Percentiles rank a stretch among this genome's conserved stretches.
phyloP scores from a whole-genome alignment of 495 filamentous ascomycete species.

The Lineolata rhizophorae region DNA sequence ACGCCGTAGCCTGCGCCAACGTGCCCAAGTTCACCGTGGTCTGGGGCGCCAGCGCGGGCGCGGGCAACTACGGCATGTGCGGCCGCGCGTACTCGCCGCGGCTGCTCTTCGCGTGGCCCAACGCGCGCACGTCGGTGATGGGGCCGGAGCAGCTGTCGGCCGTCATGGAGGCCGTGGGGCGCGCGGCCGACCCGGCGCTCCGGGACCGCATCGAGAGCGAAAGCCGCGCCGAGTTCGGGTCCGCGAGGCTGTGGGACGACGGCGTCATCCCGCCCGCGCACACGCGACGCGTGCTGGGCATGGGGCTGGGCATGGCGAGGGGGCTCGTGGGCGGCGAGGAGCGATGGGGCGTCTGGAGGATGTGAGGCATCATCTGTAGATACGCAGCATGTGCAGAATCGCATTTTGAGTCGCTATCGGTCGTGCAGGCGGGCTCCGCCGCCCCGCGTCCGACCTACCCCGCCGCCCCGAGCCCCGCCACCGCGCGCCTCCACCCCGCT shows the following conservation, averaged over 20 bases:
- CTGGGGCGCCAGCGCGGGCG: slow-evolving; percentile 58
- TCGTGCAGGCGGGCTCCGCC: too few species aligned
- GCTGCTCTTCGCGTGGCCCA: slow-evolving; percentile 95
- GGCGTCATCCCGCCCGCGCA: slow-evolving; percentile 81
- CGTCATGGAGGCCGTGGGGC: slow-evolving; percentile 90
- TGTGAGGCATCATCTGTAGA: slow-evolving; percentile 43
- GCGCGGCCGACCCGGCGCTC: slow-evolving; percentile 57
- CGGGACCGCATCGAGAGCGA: slow-evolving; percentile 74
- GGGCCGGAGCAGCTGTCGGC: slow-evolving; percentile 76
- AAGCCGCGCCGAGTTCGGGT: slow-evolving; percentile 71
- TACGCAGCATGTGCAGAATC: too few species aligned
- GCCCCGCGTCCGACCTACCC: too few species aligned
- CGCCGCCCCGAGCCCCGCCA: too few species aligned
- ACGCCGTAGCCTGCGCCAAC: slow-evolving; percentile 81
- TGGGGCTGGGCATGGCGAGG: slow-evolving; percentile 59
- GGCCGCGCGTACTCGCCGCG: slow-evolving; percentile 84
- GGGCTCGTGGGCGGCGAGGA: slow-evolving; percentile 34
- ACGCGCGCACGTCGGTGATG: slow-evolving; percentile 89
- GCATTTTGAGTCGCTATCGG: too few species aligned
- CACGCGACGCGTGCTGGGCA: slow-evolving; percentile 60
- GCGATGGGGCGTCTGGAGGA: slow-evolving; percentile 87
- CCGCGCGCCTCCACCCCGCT: too few species aligned
- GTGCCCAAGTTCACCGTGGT: slow-evolving; percentile 97
- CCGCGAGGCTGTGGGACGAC: slow-evolving; percentile 87
- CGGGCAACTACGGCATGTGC: slow-evolving; percentile 68